Percentiles rank a stretch among this genome's conserved stretches.
Conservation (phyloP, 2,329 filamentous ascomycete species). For the Pseudogymnoascus sp. region DNA sequence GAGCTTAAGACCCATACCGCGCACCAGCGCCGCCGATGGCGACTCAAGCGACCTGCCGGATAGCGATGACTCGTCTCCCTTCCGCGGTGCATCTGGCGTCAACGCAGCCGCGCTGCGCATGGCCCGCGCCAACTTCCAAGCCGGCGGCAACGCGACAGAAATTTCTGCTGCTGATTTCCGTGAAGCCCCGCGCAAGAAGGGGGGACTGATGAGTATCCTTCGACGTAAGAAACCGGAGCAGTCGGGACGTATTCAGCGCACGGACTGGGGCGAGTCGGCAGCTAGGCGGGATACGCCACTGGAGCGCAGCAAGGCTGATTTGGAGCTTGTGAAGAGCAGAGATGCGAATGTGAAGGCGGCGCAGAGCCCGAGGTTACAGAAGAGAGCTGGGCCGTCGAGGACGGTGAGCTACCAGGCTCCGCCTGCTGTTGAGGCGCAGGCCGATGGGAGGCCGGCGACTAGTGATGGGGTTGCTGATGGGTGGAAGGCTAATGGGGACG, state of each 20-base stretch:
- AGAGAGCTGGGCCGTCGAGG: neutral
- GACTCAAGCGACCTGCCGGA: conserved; percentile 53
- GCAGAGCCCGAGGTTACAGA: conserved; percentile 1
- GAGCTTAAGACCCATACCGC: conserved; percentile 42
- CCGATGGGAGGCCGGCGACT: neutral
- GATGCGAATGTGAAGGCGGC: neutral
- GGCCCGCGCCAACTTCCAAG: conserved; percentile 32
- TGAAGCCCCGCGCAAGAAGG: conserved; percentile 30
- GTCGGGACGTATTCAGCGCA: conserved; percentile 45
- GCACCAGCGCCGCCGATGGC: conserved; percentile 44
- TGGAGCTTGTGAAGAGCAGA: conserved; percentile 25
- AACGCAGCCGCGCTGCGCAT: conserved; percentile 22
- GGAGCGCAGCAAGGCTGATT: conserved; percentile 49
- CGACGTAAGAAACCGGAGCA: conserved; percentile 53
- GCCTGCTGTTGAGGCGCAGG: neutral
- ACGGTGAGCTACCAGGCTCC: neutral
- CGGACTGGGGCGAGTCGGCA: conserved; percentile 44
- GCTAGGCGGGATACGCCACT: conserved; percentile 55
- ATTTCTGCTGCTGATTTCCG: conserved; percentile 8
- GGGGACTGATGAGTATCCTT: conserved; percentile 51
- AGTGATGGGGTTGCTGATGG: neutral
- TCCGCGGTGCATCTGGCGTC: neutral
- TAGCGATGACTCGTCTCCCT: conserved; percentile 38
- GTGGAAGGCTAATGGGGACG: neutral
- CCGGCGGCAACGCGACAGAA: conserved; percentile 11